Base-by-base conservation (phyloP, 352 stramenopile genomes). In the Phytophthora boehmeriae region DNA sequence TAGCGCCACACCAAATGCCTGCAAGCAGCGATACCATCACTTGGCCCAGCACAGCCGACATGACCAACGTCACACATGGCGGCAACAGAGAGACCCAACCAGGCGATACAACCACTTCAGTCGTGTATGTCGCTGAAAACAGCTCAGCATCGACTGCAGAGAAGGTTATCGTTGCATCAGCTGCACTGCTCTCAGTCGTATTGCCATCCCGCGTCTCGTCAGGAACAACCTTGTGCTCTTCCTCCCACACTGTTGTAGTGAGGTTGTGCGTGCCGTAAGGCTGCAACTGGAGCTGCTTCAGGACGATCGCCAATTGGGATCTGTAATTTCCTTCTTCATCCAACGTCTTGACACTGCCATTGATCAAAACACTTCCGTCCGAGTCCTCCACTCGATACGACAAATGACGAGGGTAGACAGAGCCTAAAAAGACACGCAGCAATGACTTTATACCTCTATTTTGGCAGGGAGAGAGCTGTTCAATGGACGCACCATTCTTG, bases 1-100 rank as follows among this genome's bases (percentile, higher is more conserved):
- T 92, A 17, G 88, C 85, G 38, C 90, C 90, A 44, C 86, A 87
- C 89, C 89, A 97, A 61, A 97, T 90, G 23, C 90, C 90, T 5
- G 81, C 75, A 38, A 96, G 76, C 22, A 97, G 68, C 10, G 86
- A 82, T 20, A 95, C 72, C 8, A 93, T 75, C 45, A 97, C 90
- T 61, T 97, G 81, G 14, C 79, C 84, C 34, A 92, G 59, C 54
- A 80, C 56, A 27, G 82, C 83, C 47, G 83, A 93, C 63, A 92
- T 78, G 28, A 88, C 41, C n/a, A 94, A 64, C 39, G 86, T 94
- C 50, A 94, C 81, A 13, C 91, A 19, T 27, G 86, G 86, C 28
- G 86, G 86, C 22, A 94, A 50, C 49, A 94, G 46, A 38, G 83
- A 92, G 36, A 94, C 58, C 78, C 80, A 94, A 1, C 83, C 86